Evolutionary conservation across 2,329 filamentous ascomycete genomes (phyloP).

Genomic region (Ramularia endophylla): DNA sequence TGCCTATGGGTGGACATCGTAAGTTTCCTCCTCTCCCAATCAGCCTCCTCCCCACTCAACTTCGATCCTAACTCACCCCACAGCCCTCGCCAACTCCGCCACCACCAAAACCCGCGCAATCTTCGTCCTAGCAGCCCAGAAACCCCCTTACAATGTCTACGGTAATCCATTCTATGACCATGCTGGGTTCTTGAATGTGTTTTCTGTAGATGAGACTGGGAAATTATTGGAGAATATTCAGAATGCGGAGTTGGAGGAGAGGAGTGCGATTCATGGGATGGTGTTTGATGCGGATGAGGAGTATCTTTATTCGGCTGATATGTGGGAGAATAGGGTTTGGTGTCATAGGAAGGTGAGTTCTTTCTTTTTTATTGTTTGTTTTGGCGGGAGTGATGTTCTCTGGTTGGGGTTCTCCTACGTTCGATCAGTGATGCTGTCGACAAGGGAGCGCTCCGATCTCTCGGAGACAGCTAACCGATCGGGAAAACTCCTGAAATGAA

Average conservation of each 20-base stretch:
- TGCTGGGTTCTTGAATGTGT: conserved; percentile 75
- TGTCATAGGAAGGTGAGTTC: conserved; percentile 61
- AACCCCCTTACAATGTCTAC: conserved; percentile 76
- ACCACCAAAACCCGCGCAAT: conserved; percentile 82
- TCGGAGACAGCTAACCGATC: no score
- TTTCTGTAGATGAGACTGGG: conserved; percentile 54
- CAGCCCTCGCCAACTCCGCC: conserved; percentile 61
- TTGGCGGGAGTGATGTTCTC: no score
- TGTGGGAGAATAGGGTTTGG: conserved; percentile 76
- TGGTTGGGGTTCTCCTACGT: no score
- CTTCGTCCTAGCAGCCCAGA: conserved; percentile 73
- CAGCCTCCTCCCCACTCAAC: no score
- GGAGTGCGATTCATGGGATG: conserved; percentile 75
- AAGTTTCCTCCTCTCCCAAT: conserved; percentile 35
- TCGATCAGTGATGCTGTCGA: no score
- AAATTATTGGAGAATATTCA: conserved; percentile 60
- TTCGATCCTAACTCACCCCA: conserved; percentile 5
- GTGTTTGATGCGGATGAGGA: conserved; percentile 68
- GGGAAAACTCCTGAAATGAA: no score
- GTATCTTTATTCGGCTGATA: conserved; percentile 73
- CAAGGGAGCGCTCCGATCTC: no score
- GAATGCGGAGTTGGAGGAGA: conserved; percentile 64
- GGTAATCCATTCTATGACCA: conserved; percentile 87
- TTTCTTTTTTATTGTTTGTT: no score
- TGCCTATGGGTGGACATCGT: conserved; percentile 66